Evolutionary conservation across 164 flowering plant species (phyloP), one percentile per base, ranked within the genome.

Genomic region (Dillenia suffruticosa): DNA sequence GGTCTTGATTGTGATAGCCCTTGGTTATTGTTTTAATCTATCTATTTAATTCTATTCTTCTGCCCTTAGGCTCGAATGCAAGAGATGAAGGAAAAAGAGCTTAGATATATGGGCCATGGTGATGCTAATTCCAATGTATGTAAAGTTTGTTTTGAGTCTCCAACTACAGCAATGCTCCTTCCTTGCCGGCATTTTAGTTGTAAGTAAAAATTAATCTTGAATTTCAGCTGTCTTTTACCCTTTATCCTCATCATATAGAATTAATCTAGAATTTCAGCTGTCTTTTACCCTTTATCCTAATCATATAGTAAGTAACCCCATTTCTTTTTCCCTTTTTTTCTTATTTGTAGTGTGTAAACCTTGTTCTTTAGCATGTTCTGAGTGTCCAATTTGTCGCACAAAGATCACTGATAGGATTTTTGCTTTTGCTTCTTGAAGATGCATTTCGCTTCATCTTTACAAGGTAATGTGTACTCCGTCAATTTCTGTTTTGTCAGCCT

Each of bases 161-260:
- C 92, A 19, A 88, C 93, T 11, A 82, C 99, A n/a, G 84, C 96
- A 51, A 82, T 94, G 74, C 97, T 94, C 73, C 93, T 94, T 46
- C 97, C 99, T 7, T 94, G 99, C 57, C 92, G 96, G 46, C 99
- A 94, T 81, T 91, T 94, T 80, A 86, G 96, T 70, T 81, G 99
- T 94, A 74, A 82, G 97, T 75, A 45, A 56, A 32, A 32, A 32
- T 5, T 32, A 32, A 32, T 32, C 40, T 26, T 32, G 40, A 32
- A 26, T 26, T 26, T 26, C 40, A 32, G 40, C 40, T 32, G 40
- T 48, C 5, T 57, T 51, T 9, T 59, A 2, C 52, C 49, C 14
- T 26, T 19, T 14, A 54, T 44, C 7, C 12, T 57, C 26, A 8
- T 49, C 44, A 48, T 46, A n/a, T 43, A 17, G 19, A n/a, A n/a